Percentiles rank a stretch among this genome's conserved stretches.
Evolutionary conservation across 192 early-diverging fungal species (phyloP).

Genomic region (Umbelopsis sp.): DNA sequence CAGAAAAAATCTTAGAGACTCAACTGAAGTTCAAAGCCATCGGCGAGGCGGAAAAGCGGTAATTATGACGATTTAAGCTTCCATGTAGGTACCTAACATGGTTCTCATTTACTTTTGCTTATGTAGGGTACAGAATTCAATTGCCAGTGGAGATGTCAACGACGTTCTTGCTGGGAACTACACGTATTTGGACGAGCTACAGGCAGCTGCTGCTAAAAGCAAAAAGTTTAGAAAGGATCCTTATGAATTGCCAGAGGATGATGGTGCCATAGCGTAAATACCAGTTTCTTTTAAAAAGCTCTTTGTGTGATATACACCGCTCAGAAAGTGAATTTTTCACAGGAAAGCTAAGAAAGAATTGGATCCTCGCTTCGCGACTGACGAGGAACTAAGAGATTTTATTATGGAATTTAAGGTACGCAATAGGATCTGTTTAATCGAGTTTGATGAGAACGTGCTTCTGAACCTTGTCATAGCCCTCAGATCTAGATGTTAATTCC

Average conservation of each 20-base stretch:
- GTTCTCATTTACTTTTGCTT: background rate
- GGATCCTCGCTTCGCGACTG: conserved; percentile 61
- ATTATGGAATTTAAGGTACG: conserved; percentile 45
- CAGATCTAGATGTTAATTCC: conserved; percentile 79
- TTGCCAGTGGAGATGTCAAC: background rate
- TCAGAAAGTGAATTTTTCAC: background rate
- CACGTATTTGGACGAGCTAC: conserved; percentile 42
- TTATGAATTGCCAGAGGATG: conserved; percentile 32
- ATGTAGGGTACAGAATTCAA: background rate
- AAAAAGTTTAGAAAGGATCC: conserved; percentile 25
- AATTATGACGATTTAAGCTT: background rate
- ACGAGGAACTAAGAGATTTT: conserved; percentile 56
- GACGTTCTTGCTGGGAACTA: conserved; percentile 32
- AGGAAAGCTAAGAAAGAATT: conserved; percentile 25
- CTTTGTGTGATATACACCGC: no score
- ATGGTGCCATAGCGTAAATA: conserved; percentile 13
- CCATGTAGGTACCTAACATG: no score
- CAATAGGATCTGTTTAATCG: background rate
- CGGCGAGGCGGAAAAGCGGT: conserved; percentile 46
- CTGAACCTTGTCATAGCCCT: conserved; percentile 36
- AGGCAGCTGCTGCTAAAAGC: conserved; percentile 32
- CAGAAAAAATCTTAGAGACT: conserved; percentile 79
- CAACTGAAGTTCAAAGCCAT: conserved; percentile 78
- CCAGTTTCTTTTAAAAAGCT: background rate
- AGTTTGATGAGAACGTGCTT: conserved; percentile 17